Percentiles rank a stretch among this genome's conserved stretches.
Conservation (phyloP, 2,329 filamentous ascomycete genomes). For the Phaeomoniella chlamydospora region DNA sequence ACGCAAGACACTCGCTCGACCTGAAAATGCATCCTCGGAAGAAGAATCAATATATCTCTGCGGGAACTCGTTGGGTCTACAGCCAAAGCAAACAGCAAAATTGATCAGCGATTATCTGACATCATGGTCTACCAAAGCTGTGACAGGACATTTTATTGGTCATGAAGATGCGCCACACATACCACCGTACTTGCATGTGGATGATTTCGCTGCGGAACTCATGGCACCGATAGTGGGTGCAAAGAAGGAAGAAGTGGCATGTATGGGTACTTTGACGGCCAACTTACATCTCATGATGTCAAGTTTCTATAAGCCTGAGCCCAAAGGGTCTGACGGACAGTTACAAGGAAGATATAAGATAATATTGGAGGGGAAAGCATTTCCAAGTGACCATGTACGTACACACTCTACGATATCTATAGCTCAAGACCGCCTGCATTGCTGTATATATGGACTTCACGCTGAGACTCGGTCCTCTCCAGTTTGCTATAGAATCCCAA, state of each 20-base stretch:
- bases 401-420: too few relatives aligned
- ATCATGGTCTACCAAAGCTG: conserved; percentile 73
- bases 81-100: conserved; percentile 53
- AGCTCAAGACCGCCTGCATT: too few relatives aligned
- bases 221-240: conserved; percentile 66
- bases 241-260: conserved; percentile 56
- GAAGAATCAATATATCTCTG: conserved; percentile 59
- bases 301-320: conserved; percentile 63
- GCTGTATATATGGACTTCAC: conserved; percentile 6
- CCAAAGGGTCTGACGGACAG: conserved; percentile 17
- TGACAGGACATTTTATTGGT: conserved; percentile 66
- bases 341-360: conserved; percentile 51
- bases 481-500: conserved; percentile 77
- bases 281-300: conserved; percentile 75
- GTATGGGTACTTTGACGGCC: conserved; percentile 76
- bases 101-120: conserved; percentile 61
- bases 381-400: conserved; percentile 68
- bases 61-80: conserved; percentile 77
- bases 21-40: conserved; percentile 18
- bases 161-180: conserved; percentile 52
- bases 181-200: conserved; percentile 62
- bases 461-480: conserved; percentile 1
- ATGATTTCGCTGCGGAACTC: conserved; percentile 55
- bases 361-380: conserved; percentile 79
- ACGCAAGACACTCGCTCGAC: conserved; percentile 40